Base-by-base conservation (phyloP, 352 stramenopile species). In the Pythium biforme region DNA sequence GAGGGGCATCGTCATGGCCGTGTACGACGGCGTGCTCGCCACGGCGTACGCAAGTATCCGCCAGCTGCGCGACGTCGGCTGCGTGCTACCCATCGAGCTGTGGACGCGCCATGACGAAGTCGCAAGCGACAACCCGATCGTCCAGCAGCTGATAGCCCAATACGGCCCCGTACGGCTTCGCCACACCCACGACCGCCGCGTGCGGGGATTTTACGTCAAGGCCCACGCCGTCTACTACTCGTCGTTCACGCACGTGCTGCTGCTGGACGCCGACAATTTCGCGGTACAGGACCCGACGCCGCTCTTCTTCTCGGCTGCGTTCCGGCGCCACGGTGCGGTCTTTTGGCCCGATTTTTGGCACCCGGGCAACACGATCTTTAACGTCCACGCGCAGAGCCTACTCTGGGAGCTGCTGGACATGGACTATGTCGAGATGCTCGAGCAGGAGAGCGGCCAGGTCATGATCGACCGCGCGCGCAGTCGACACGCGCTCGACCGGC, bases 281-380 rank as follows among this genome's bases (percentile, higher is more conserved):
- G 66, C 59, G 8, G 5, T 77, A 4, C 66, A 52, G 11, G 59
- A 72, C 34, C 70, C 70, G 11, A 65, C 67, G n/a, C 41, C 55
- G 34, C 52, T 77, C 8, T 77, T 77, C 41, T 53, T 43, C n/a
- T 66, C 62, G 20, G 22, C 26, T 0, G 14, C 56, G 15, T 77
- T 74, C 43, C 46, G 48, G 0, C 41, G 37, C n/a, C 53, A 55
- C n/a, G 70, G 70, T 11, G 70, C 70, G 2, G 23, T 77, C 12
- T 77, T 77, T 37, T 77, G 70, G 70, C 69, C 69, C 43, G 69
- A 76, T 40, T 76, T 69, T 39, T 76, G 69, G 69, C 70, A 77
- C 25, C 70, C 70, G 2, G 59, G 52, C 12, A 69, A 77, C 46
- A 75, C 62, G 10, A 72, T 77, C 31, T 77, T 77, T 54, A 75